These are phyloP conservation scores for Prunus campanulata DNA, from an alignment of 306 rosid species.

Conservation along the genomic window DNA sequence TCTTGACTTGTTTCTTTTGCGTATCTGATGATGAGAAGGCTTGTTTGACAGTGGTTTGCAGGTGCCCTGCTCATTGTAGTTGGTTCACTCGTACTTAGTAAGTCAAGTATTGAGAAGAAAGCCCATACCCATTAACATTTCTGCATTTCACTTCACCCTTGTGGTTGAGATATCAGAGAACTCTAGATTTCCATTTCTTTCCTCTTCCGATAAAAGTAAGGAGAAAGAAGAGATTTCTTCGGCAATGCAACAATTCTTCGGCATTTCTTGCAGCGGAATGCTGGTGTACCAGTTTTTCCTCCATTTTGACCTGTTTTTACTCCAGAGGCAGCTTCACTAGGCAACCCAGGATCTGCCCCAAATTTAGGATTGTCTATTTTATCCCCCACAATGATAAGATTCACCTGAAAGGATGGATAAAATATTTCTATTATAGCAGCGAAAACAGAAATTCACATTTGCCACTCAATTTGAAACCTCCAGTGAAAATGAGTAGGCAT, in stretches of 20 bases:
- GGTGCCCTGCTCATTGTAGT: conserved; percentile 78
- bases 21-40: conserved; percentile 23
- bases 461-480: neutral
- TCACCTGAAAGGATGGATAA: conserved; percentile 51
- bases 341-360: conserved; percentile 86
- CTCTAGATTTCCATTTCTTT: neutral
- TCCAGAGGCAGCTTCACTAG: conserved; percentile 46
- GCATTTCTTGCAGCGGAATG: conserved; percentile 88
- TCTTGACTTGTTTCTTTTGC: neutral
- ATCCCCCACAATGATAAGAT: conserved; percentile 58
- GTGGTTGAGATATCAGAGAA: neutral
- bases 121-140: conserved; percentile 35
- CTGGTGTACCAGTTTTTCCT: conserved; percentile 37
- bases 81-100: conserved; percentile 67
- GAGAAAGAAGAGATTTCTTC: neutral
- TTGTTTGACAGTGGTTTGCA: conserved; percentile 67
- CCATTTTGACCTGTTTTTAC: conserved; percentile 44
- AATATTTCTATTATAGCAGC: neutral
- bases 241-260: conserved; percentile 72
- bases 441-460: neutral
- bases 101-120: conserved; percentile 60
- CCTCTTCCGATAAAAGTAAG: neutral
- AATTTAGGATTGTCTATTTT: conserved; percentile 73
- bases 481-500: neutral
- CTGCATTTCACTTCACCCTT: neutral